Percentiles rank a stretch among this genome's conserved stretches.
phyloP scores from a whole-genome alignment of 2,329 filamentous ascomycete genomes.

The Metarhizium anisopliae region DNA sequence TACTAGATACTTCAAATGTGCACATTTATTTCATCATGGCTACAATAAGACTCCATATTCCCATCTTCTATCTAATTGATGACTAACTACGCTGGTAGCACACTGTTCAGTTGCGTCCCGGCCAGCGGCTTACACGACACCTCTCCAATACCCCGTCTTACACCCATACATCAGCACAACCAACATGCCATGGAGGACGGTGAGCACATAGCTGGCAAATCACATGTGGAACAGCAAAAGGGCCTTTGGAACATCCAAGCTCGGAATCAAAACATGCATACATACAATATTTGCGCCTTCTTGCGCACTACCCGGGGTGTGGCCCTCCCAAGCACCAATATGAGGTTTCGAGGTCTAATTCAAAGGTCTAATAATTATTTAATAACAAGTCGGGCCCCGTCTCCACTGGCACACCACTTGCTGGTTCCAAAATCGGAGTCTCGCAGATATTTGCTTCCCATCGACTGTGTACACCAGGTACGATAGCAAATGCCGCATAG shows the following conservation, averaged over 20 bases:
- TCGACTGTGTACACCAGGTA: too few species aligned
- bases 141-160: neutral
- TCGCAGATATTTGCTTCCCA: too few species aligned
- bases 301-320: neutral
- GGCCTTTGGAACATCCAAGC: neutral
- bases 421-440: neutral
- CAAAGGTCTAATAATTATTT: conserved; percentile 4
- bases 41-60: neutral
- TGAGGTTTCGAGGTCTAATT: conserved; percentile 4
- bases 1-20: neutral
- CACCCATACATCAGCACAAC: too few species aligned
- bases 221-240: neutral
- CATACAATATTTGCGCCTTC: neutral
- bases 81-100: too few species aligned
- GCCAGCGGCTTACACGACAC: neutral
- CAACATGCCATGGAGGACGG: too few species aligned
- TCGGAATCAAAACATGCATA: neutral
- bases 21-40: neutral
- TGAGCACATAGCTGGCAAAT: too few species aligned
- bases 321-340: neutral
- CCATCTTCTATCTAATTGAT: too few species aligned
- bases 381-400: neutral
- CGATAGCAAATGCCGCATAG: too few species aligned
- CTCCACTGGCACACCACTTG: neutral
- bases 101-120: neutral